These are phyloP conservation scores for bread wheat (Triticum aestivum) DNA, from an alignment of 176 grass and related monocot genomes.

Conservation along the genomic window DNA sequence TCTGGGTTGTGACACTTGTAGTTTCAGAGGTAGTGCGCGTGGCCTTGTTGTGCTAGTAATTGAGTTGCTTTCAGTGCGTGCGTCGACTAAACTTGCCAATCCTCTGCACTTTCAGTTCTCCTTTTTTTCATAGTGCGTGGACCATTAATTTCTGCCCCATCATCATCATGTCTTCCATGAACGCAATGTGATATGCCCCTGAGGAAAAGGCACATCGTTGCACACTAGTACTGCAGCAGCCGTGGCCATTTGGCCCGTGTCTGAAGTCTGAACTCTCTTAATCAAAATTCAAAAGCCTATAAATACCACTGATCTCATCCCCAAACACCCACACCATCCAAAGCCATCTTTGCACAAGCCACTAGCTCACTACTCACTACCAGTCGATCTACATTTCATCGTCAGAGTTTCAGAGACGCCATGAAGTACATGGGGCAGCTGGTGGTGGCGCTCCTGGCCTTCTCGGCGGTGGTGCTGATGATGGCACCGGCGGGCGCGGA, in stretches of 20 bases:
- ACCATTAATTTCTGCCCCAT: not conserved
- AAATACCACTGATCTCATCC: constrained; percentile 5
- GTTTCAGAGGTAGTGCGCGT: not conserved
- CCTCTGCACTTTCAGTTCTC: not conserved
- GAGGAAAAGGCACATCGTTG: no score
- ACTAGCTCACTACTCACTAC: not conserved
- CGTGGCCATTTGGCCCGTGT: not conserved
- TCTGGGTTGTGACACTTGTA: not conserved
- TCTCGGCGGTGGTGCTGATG: constrained; percentile 1
- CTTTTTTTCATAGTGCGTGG: not conserved
- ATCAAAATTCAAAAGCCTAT: not conserved
- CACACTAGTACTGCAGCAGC: constrained; percentile 24
- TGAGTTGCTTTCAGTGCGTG: no score
- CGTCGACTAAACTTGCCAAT: no score
- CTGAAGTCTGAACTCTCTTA: not conserved
- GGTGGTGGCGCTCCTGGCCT: not conserved
- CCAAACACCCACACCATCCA: not conserved
- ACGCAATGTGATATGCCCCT: not conserved
- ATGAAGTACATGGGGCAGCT: not conserved
- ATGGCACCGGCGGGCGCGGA: not conserved
- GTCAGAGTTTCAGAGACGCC: not conserved
- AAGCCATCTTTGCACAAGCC: not conserved
- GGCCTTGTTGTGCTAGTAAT: no score
- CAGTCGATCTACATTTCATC: not conserved
- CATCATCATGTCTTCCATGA: constrained; percentile 22